Base-by-base conservation (phyloP, 1,139 yeast genomes). In the Taiozyma sp. region DNA sequence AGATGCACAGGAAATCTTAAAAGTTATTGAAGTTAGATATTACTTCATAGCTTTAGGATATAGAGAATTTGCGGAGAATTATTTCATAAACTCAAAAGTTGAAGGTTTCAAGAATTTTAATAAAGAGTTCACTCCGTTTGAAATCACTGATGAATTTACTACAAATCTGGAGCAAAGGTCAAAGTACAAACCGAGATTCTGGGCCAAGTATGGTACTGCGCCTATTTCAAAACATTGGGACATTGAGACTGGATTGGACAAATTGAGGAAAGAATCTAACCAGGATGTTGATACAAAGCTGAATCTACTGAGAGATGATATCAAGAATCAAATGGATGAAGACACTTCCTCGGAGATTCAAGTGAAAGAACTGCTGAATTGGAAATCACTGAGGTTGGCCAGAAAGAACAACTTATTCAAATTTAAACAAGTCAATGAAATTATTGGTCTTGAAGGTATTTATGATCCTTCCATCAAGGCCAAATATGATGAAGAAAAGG, bases 321-420 rank as follows among this genome's bases (percentile, higher is more conserved):
- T 51, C 7, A 39, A 49, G 10, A 38, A 38, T 38, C 24, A 10
- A 12, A 38, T 38, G 41, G 36, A 27, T 0, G 46, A 34, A 7
- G 51, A 44, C 8, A 39, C 48, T 7, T 5, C 16, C 0, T 22
- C 29, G 8, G 27, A 38, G 5, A 46, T 49, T 12, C 27, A 24
- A 9, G 28, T 46, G 3, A 51, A 49, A 19, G 59, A 58, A 1
- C 27, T 59, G 6, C 49, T 52, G 43, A 57, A 58, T 7, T 62
- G 65, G 65, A 62, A 56, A 34, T 58, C 59, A 1, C 44, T 60
- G 38, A 57, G 64, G 51, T 13, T 56, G 13, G 54, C 59, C 0
- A 55, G 62, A 45, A 50, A 42, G 28, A 43, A 39, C 1, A 41
- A 51, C 4, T 19, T 62, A n/a, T 55, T 55, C 43, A 54, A 60